Percentiles rank a stretch among this genome's conserved stretches.
Conservation (phyloP, 345 rosid species). For the Raphanus sativus region DNA sequence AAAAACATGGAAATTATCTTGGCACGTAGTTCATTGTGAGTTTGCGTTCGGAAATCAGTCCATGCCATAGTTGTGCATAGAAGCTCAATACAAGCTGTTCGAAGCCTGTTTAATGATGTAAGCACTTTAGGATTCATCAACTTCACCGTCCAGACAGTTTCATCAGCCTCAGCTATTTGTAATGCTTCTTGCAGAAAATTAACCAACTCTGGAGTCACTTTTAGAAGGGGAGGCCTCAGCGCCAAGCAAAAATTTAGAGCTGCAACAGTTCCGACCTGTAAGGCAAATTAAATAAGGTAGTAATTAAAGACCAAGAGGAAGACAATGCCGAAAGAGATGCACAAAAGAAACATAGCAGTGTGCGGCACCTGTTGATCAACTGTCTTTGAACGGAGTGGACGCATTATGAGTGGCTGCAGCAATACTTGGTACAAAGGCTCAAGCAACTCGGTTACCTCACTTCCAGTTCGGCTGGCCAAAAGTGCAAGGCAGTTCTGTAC, state of each 20-base stretch:
- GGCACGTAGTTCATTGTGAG: slow-evolving; percentile 81
- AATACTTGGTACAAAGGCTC: slow-evolving; percentile 82
- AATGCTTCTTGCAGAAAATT: slow-evolving; percentile 97
- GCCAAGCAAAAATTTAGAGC: slow-evolving; percentile 96
- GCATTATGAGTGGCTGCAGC: slow-evolving; percentile 87
- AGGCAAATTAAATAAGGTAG: slow-evolving; percentile 28
- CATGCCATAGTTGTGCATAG: slow-evolving; percentile 99
- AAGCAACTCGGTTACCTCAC: slow-evolving; percentile 96
- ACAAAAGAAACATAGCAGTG: slow-evolving; percentile 16
- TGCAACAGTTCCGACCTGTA: slow-evolving; percentile 92
- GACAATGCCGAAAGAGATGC: slow-evolving; percentile 18
- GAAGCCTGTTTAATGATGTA: slow-evolving; percentile 78
- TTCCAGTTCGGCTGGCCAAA: slow-evolving; percentile 97
- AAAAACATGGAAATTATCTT: slow-evolving; percentile 98
- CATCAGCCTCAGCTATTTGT: slow-evolving; percentile 99
- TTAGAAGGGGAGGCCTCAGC: slow-evolving; percentile 94
- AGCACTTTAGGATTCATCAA: slow-evolving; percentile 86
- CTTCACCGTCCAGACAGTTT: slow-evolving; percentile 82
- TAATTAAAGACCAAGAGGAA: slow-evolving; percentile 20
- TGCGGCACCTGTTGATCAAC: slow-evolving; percentile 91
- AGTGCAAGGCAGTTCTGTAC: slow-evolving; percentile 95
- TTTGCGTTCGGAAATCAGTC: slow-evolving; percentile 85
- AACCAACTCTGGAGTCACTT: slow-evolving; percentile 91
- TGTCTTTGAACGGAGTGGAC: slow-evolving; percentile 88
- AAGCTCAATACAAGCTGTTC: slow-evolving; percentile 95